Base-by-base conservation (phyloP, 768 basidiomycete species). In the Sutorius australiensis region DNA sequence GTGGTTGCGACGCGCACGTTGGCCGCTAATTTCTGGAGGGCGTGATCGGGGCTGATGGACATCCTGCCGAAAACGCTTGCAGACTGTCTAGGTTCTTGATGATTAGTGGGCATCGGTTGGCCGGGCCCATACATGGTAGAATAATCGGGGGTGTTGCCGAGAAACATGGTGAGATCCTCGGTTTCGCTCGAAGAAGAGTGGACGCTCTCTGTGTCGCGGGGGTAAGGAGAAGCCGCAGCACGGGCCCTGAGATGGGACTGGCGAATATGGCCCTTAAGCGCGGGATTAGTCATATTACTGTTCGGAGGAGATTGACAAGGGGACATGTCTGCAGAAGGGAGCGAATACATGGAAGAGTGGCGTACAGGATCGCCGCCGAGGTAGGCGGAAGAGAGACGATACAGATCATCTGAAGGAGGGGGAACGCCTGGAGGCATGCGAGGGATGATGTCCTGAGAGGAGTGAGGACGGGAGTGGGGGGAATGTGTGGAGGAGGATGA, bases 1-100 rank as follows among this genome's bases (percentile, higher is more conserved):
- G 91, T 94, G 3, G 91, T 93, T 12, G 92, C 92, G 40, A 87
- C 86, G 46, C 91, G 83, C 33, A 92, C 89, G 61, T 90, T 92
- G 39, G 84, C 86, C 4, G 92, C 91, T 51, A 92, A 76, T 73
- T 92, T 91, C 73, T 92, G 90, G 50, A 93, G 77, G 6, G 81
- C 82, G 58, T 89, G 86, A 73, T 92, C 91, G 41, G 83, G 78
- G 58, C 77, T 82, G 67, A 92, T 70, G 17, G 84, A 78, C 86
- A 91, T 86, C 56, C 89, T 75, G 38, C 85, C 86, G 67, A 90
- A 90, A 32, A 84, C 81, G 38, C 81, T 86, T n/a, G 84, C 72
- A 10, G 89, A 72, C 55, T 87, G 84, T 61, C 87, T 77, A 51
- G 65, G 53, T 50, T 79, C 75, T 58, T 69, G 77, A 44, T 56